phyloP scores from a whole-genome alignment of 768 basidiomycete species.

The Suillus discolor region DNA sequence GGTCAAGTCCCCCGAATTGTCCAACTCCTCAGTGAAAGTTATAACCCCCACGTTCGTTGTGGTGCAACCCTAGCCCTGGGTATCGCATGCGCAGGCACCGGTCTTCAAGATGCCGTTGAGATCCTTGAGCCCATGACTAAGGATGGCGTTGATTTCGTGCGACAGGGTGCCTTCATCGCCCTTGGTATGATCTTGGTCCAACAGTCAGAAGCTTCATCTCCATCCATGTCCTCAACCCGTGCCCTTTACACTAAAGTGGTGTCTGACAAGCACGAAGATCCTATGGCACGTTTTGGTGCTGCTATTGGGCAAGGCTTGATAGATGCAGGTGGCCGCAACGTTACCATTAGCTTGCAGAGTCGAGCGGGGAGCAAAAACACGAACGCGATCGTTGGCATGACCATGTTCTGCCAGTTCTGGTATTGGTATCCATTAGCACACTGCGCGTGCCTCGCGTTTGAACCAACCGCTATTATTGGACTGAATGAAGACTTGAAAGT shows the following conservation, averaged over 20 bases:
- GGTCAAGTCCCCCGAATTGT: conserved; percentile 96
- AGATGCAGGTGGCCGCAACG: conserved; percentile 96
- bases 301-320: conserved; percentile 95
- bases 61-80: conserved; percentile 96
- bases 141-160: conserved; percentile 97
- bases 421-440: conserved; percentile 99
- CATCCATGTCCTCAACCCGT: conserved; percentile 79
- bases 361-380: conserved; percentile 92
- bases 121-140: conserved; percentile 98
- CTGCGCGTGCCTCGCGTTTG: conserved; percentile 89
- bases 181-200: conserved; percentile 97
- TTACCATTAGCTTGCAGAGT: conserved; percentile 91
- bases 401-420: conserved; percentile 99
- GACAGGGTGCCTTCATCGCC: conserved; percentile 95
- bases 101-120: conserved; percentile 88
- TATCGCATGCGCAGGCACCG: conserved; percentile 97
- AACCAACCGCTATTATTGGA: conserved; percentile 94
- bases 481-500: conserved; percentile 83
- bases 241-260: conserved; percentile 89
- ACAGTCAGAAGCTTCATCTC: conserved; percentile 88
- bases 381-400: conserved; percentile 96
- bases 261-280: conserved; percentile 96
- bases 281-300: conserved; percentile 98
- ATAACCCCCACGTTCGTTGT: conserved; percentile 98
- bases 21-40: conserved; percentile 95